Base-by-base conservation (phyloP, 1,139 yeast genomes). In the Scheffersomyces illinoinensis region DNA sequence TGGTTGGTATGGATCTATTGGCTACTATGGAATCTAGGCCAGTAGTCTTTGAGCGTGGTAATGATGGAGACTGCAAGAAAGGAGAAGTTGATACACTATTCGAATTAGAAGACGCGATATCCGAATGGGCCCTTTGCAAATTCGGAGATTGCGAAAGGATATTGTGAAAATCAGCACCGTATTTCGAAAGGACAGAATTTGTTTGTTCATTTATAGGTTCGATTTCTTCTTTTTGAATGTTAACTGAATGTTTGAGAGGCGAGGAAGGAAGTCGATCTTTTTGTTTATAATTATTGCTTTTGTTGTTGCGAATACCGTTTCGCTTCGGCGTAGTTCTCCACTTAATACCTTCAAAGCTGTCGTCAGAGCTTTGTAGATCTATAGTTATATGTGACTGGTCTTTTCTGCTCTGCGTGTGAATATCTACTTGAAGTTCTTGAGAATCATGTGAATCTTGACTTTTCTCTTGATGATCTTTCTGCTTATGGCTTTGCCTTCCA, bases 261-360 rank as follows among this genome's bases (percentile, higher is more conserved):
- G 84, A 79, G 2, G 82, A 78, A 0, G 69, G 70, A 18, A 71
- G 55, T n/a, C 65, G 56, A 53, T 57, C 61, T 50, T 59, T 57
- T 50, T 57, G 33, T 48, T 57, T 12, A 47, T 52, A 6, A 20
- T 48, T 20, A 14, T 21, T 21, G 24, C 56, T 54, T 14, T 57
- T 54, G 43, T 59, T 60, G 43, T 33, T 33, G 10, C 17, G 14
- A 33, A 33, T 33, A 33, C 17, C 43, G 17, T 33, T 33, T 12
- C 43, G 43, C 24, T 65, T 62, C 5, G 82, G 79, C 58, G 79
- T 77, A 5, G 72, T 71, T 55, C 68, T 72, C 85, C 85, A 81
- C 53, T 79, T 69, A 24, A 81, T 72, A 0, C 82, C 84, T 57
- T 80, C 85, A 61, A 78, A 79, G 59, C 83, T 78, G 60, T 81